Evolutionary conservation across 805 yeast species (phyloP).

Genomic region (Ogataea ganodermae): DNA sequence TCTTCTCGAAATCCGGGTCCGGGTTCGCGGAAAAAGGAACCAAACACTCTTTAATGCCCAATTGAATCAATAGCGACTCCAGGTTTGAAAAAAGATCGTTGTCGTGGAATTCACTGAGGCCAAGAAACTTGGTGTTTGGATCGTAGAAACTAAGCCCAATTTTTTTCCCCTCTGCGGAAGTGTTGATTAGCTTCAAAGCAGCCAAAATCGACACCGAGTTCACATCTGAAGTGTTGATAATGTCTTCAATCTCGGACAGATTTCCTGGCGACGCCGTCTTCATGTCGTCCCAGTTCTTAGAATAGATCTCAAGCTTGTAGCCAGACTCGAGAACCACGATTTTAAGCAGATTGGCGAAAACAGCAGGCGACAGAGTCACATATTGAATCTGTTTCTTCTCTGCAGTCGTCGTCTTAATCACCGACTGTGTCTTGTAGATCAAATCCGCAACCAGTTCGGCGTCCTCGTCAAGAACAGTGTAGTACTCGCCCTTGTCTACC

Average conservation of each 20-base stretch:
- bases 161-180: conserved; percentile 45
- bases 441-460: conserved; percentile 81
- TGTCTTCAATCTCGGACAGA: conserved; percentile 71
- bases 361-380: conserved; percentile 77
- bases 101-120: conserved; percentile 79
- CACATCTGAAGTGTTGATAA: conserved; percentile 49
- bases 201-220: conserved; percentile 49
- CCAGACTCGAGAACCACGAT: conserved; percentile 70
- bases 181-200: conserved; percentile 46
- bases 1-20: conserved; percentile 62
- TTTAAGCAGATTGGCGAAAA: conserved; percentile 63
- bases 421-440: conserved; percentile 82
- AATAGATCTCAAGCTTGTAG: conserved; percentile 78
- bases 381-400: conserved; percentile 50
- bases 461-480: conserved; percentile 69
- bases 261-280: conserved; percentile 89
- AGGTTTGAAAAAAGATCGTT: conserved; percentile 85
- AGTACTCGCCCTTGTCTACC: conserved; percentile 83
- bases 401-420: conserved; percentile 53
- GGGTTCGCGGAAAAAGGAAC: conserved; percentile 43
- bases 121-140: conserved; percentile 63
- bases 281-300: conserved; percentile 58
- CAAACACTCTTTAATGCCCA: conserved; percentile 85
- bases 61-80: conserved; percentile 83
- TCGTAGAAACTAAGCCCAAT: conserved; percentile 84